phyloP scores from a whole-genome alignment of 78 protist genomes.

The Guillardia theta region DNA sequence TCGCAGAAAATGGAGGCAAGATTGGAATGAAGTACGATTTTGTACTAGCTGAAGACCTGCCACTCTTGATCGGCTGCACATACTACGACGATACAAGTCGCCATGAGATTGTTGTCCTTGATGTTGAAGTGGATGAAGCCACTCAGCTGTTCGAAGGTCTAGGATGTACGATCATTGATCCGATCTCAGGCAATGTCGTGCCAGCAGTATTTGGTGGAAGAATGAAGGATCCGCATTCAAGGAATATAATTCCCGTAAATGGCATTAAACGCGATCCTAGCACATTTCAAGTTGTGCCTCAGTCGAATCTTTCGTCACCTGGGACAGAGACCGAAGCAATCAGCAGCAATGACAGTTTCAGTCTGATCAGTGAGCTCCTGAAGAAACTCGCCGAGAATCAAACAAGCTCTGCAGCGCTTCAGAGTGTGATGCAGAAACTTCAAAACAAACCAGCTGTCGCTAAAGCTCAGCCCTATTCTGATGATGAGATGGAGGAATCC shows the following conservation, averaged over 20 bases:
- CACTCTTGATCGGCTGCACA: neutral
- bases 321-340: neutral
- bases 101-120: neutral
- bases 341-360: neutral
- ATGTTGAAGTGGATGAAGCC: neutral
- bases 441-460: too few species aligned
- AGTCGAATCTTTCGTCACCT: neutral
- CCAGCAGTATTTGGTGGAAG: neutral
- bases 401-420: too few species aligned
- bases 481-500: too few species aligned
- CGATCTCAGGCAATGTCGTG: neutral
- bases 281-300: neutral
- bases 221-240: neutral
- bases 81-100: neutral
- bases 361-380: neutral
- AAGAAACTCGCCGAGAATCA: neutral
- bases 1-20: neutral
- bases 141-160: neutral
- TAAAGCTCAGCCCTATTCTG: too few species aligned
- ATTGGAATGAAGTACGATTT: neutral
- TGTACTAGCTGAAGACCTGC: neutral
- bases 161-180: conserved; percentile 15
- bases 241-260: neutral
- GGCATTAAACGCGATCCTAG: neutral
- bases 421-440: too few species aligned